phyloP scores from a whole-genome alignment of 2,329 filamentous ascomycete species.

The Alternaria rosae region DNA sequence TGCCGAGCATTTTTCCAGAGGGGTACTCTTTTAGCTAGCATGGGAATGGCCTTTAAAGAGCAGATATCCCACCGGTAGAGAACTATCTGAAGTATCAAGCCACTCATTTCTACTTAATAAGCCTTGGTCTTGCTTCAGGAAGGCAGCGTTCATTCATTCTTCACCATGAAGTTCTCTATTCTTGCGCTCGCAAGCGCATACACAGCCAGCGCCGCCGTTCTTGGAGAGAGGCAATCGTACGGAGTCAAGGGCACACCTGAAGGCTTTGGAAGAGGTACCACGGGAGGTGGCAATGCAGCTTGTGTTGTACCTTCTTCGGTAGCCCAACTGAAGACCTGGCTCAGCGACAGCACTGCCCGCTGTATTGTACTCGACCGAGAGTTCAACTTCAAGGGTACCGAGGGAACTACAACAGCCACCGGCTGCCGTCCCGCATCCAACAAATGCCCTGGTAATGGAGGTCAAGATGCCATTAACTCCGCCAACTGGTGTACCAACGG shows the following conservation, averaged over 20 bases:
- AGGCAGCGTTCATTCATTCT: neutral
- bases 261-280: slow-evolving; percentile 13
- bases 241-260: slow-evolving; percentile 9
- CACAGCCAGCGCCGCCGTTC: slow-evolving; percentile 4
- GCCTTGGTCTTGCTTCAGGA: neutral
- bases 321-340: slow-evolving; percentile 29
- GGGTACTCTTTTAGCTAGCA: neutral
- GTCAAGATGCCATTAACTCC: slow-evolving; percentile 66
- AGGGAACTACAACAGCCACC: slow-evolving; percentile 26
- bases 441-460: slow-evolving; percentile 56
- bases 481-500: slow-evolving; percentile 26
- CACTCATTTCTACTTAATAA: neutral
- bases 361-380: slow-evolving; percentile 48
- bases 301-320: slow-evolving; percentile 17
- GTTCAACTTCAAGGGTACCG: slow-evolving; percentile 32
- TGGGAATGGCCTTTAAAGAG: neutral
- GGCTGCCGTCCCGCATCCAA: slow-evolving; percentile 52
- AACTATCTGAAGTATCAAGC: neutral
- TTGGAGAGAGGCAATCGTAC: slow-evolving; percentile 1
- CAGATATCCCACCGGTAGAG: neutral
- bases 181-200: slow-evolving; percentile 4
- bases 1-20: neutral
- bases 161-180: slow-evolving; percentile 9
- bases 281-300: slow-evolving; percentile 22
- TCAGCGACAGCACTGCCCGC: slow-evolving; percentile 41